phyloP scores from a whole-genome alignment of 192 early-diverging fungal genomes.

The Dispira parvispora region DNA sequence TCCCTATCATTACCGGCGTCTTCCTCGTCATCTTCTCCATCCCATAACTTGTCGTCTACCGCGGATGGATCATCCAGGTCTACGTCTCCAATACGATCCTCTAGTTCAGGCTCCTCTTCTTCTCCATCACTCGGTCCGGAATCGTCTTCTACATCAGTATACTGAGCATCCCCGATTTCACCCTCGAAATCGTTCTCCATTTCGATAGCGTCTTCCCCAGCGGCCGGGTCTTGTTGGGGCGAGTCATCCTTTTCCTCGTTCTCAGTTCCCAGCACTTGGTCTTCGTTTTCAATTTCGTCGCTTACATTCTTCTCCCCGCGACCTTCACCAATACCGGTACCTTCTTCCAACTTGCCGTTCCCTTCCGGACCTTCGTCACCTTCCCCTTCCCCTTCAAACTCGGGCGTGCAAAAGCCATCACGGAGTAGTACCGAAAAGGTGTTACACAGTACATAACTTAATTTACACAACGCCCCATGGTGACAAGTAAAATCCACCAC shows the following conservation, averaged over 20 bases:
- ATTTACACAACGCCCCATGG: conserved; percentile 56
- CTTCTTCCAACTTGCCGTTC: conserved; percentile 16
- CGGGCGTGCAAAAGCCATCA: conserved; percentile 79
- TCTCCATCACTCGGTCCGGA: conserved; percentile 49
- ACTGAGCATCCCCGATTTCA: conserved; percentile 68
- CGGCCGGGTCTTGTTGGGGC: conserved; percentile 33
- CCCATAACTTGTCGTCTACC: conserved; percentile 97
- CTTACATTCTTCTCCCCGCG: conserved; percentile 78
- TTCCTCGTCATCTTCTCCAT: conserved; percentile 52
- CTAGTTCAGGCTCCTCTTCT: conserved; percentile 47
- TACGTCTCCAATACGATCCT: conserved; percentile 65
- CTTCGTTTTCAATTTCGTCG: conserved; percentile 94
- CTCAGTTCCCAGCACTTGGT: conserved; percentile 81
- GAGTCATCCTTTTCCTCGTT: conserved; percentile 42
- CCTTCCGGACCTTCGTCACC: conserved; percentile 33
- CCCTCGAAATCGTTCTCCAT: conserved; percentile 97
- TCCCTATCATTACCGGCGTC: too few species aligned
- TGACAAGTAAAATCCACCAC: conserved; percentile 31
- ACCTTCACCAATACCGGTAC: conserved; percentile 85
- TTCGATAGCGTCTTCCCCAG: conserved; percentile 68
- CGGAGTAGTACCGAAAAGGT: conserved; percentile 52
- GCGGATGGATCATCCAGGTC: conserved; percentile 57
- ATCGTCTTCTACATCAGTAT: conserved; percentile 36
- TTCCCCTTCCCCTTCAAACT: conserved; percentile 42
- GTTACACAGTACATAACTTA: conserved; percentile 51